These are phyloP conservation scores for Thinopyrum elongatum DNA, from an alignment of 176 grass and related monocot genomes.

Conservation along the genomic window DNA sequence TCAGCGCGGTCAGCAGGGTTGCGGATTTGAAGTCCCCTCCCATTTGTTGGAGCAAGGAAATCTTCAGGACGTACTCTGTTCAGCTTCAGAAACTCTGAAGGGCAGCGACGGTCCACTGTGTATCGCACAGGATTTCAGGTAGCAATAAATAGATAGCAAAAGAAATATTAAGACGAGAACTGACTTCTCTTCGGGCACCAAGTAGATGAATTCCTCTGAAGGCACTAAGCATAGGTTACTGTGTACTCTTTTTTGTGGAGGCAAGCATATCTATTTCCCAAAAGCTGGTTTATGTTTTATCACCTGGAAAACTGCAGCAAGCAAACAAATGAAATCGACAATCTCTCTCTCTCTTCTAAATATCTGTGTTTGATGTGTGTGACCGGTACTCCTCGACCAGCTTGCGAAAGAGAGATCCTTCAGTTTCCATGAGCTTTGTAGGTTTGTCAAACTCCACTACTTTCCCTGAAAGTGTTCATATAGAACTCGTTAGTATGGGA, in stretches of 20 bases:
- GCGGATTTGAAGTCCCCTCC: background rate
- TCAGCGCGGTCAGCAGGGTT: background rate
- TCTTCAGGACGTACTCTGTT: too few species aligned
- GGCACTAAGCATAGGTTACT: background rate
- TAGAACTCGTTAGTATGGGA: background rate
- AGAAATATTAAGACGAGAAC: background rate
- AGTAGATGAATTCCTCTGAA: background rate
- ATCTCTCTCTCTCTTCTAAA: conserved; percentile 4
- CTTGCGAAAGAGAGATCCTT: conserved; percentile 49
- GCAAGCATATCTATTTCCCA: background rate
- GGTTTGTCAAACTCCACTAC: conserved; percentile 71
- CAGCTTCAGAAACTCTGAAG: too few species aligned
- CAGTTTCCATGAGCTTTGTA: conserved; percentile 66
- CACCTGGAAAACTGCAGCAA: background rate
- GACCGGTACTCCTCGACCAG: conserved; percentile 14
- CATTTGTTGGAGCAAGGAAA: background rate
- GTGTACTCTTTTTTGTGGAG: background rate
- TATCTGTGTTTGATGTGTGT: conserved; percentile 38
- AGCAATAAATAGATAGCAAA: background rate
- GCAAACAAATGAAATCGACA: background rate
- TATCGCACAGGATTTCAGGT: background rate
- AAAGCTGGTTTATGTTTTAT: background rate
- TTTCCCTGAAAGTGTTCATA: conserved; percentile 39
- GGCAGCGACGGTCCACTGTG: too few species aligned
- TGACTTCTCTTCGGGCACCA: background rate